phyloP scores from a whole-genome alignment of 306 rosid species.

The Acacia acuminata region DNA sequence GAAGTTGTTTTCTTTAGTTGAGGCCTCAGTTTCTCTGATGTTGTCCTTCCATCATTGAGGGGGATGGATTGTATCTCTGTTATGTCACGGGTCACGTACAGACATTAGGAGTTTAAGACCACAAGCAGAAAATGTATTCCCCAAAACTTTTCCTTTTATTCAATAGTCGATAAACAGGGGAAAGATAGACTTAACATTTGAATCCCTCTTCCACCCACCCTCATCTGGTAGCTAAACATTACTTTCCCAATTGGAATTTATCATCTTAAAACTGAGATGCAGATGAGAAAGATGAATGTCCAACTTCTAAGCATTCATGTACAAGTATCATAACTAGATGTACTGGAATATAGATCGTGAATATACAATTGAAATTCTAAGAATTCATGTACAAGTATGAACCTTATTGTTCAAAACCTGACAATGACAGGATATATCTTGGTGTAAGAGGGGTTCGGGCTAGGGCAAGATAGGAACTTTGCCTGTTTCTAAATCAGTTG shows the following conservation, averaged over 20 bases:
- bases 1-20: not conserved
- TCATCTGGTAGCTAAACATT: not conserved
- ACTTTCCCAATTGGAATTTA: not conserved
- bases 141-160: not conserved
- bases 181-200: not conserved
- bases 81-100: not conserved
- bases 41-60: not conserved
- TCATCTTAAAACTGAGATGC: not conserved
- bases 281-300: not conserved
- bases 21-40: not conserved
- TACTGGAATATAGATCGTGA: too few species aligned
- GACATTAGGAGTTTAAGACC: not conserved
- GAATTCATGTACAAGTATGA: not conserved
- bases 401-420: not conserved
- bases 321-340: not conserved
- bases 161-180: not conserved
- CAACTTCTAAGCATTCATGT: not conserved
- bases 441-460: not conserved
- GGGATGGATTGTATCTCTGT: not conserved
- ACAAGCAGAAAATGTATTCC: not conserved
- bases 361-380: constrained; percentile 1
- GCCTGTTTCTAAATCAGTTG: constrained; percentile 24
- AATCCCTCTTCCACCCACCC: not conserved
- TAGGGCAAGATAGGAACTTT: constrained; percentile 1
- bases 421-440: constrained; percentile 2